Evolutionary conservation across 1,284 basidiomycete genomes (phyloP), one percentile per base, ranked within the genome.

Genomic region (Cutaneotrichosporon mucoides): DNA sequence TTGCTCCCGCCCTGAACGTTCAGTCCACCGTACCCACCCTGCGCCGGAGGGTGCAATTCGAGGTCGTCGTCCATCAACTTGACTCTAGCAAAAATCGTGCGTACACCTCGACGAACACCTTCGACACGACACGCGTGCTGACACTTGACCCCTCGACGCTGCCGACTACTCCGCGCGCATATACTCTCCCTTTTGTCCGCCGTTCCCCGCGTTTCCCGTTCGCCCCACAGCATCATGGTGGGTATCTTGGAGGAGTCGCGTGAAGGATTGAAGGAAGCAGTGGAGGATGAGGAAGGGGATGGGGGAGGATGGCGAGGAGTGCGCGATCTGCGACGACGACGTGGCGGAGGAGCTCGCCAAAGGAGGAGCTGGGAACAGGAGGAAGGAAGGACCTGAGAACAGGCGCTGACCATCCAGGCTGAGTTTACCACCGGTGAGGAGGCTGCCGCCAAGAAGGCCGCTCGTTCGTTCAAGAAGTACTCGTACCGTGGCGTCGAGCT

Each of bases 401-500:
- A 44, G 42, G 2, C 15, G 9, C 55, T 55, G 42, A 52, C 49
- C 13, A 24, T 24, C n/a, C 55, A 63, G 56, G 64, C 66, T 66
- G 63, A 69, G 72, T 82, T 90, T 73, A 94, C 92, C 79, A 90
- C 93, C 80, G 89, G 90, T 74, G 79, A 85, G 79, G 81, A 90
- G 78, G 92, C 92, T 72, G 92, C 92, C 68, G 92, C 92, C 80
- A 85, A 94, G 82, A 95, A 95, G 88, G 92, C 93, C 84, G 92
- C 88, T 86, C 85, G 95, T 78, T 93, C 92, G 65, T 99, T 99
- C 89, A 90, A 91, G 78, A 98, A 95, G 76, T 99, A 97, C 85
- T 90, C 90, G 51, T 99, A 95, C 88, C 90, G 95, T 76, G 95
- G 96, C 74, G 83, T 98, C 72, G 93, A 96, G 83, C 89, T 97